A percentile compares a stretch with the other conserved stretches of the same genome.
Conservation (phyloP, 345 rosid genomes). For the Laguncularia racemosa region DNA sequence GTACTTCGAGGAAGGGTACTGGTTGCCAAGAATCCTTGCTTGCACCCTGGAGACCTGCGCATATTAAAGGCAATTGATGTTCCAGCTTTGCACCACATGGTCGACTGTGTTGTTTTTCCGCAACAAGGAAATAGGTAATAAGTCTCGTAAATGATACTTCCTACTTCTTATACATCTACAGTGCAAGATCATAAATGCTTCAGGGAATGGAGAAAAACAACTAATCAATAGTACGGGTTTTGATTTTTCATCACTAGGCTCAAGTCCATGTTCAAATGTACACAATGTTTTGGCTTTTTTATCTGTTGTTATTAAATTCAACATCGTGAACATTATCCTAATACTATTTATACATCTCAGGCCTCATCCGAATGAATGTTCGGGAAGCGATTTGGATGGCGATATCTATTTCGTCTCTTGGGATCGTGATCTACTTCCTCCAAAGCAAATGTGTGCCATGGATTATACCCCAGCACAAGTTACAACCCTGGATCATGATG, state of each 20-base stretch:
- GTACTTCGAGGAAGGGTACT: conserved; percentile 16
- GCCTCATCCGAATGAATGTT: conserved; percentile 79
- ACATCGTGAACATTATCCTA: conserved; percentile 14
- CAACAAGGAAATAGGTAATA: conserved; percentile 41
- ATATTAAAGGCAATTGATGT: conserved; percentile 41
- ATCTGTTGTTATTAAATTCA: background rate
- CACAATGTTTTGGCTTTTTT: background rate
- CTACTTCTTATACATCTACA: background rate
- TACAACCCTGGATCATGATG: conserved; percentile 13
- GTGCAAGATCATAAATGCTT: too few relatives aligned
- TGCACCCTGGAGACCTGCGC: conserved; percentile 59
- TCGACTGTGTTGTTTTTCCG: conserved; percentile 54
- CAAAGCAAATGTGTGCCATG: conserved; percentile 13
- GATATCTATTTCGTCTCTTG: conserved; percentile 34
- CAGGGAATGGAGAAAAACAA: too few relatives aligned
- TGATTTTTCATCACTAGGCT: too few relatives aligned
- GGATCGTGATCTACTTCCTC: conserved; percentile 31
- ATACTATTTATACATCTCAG: conserved; percentile 18
- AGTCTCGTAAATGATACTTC: background rate
- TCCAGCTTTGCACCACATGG: conserved; percentile 39
- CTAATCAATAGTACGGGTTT: too few relatives aligned
- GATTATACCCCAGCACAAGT: conserved; percentile 19
- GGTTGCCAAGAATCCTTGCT: conserved; percentile 54
- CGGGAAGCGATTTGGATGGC: conserved; percentile 74
- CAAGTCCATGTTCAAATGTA: background rate